A percentile compares a stretch with the other conserved stretches of the same genome.
Conservation (phyloP, 345 rosid genomes). For the Bretschneidera sinensis region DNA sequence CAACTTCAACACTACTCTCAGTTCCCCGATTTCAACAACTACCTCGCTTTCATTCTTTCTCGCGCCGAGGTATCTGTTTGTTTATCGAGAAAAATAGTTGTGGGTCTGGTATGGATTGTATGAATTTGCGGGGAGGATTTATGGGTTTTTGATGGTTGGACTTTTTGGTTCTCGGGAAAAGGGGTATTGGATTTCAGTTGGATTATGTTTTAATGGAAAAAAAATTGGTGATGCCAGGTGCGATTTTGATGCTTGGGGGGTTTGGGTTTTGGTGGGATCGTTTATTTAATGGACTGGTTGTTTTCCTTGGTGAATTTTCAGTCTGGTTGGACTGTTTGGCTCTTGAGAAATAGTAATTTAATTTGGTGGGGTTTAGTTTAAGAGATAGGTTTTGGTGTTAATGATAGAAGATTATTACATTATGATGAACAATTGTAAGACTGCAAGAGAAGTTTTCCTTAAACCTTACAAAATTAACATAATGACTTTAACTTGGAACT, state of each 20-base stretch:
- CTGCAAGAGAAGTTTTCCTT: no score
- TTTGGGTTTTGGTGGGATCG: not conserved
- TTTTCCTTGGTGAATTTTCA: not conserved
- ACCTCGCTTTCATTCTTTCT: slow-evolving; percentile 86
- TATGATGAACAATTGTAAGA: not conserved
- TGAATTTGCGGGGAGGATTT: not conserved
- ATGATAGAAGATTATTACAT: no score
- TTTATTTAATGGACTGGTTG: not conserved
- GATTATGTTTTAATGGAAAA: not conserved
- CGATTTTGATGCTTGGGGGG: not conserved
- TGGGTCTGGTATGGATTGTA: slow-evolving; percentile 7
- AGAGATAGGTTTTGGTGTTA: no score
- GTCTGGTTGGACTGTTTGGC: not conserved
- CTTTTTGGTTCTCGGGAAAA: not conserved
- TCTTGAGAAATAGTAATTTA: no score
- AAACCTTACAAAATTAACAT: not conserved
- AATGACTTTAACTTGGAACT: not conserved
- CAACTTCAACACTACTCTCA: slow-evolving; percentile 90
- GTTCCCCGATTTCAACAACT: slow-evolving; percentile 95
- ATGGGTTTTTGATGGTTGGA: not conserved
- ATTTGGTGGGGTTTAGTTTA: no score
- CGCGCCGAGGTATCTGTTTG: slow-evolving; percentile 59
- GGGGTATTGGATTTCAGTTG: not conserved
- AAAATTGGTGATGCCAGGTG: not conserved
- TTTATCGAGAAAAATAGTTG: not conserved